Percentiles rank a stretch among this genome's conserved stretches.
Conservation (phyloP, 2,329 filamentous ascomycete genomes). For the Diplocarpon rosae region DNA sequence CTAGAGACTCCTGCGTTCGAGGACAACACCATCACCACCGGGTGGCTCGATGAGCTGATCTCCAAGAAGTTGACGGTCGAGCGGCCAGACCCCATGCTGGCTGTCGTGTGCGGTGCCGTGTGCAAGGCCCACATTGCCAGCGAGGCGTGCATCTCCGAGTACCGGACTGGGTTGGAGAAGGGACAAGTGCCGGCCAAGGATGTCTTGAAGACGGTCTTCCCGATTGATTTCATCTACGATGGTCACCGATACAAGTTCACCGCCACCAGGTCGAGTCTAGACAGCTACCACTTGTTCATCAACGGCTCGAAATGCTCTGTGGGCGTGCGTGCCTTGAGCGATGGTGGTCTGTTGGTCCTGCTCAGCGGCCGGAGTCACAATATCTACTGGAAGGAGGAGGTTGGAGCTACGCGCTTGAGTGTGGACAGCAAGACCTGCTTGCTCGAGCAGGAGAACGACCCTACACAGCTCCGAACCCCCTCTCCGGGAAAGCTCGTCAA, state of each 20-base stretch:
- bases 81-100: constrained; percentile 83
- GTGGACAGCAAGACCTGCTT: constrained; percentile 98
- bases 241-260: constrained; percentile 96
- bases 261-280: constrained; percentile 77
- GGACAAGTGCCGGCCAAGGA: constrained; percentile 96
- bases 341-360: constrained; percentile 85
- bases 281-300: constrained; percentile 97
- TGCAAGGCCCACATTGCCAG: constrained; percentile 94
- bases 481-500: constrained; percentile 97
- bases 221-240: constrained; percentile 97
- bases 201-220: constrained; percentile 93
- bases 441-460: constrained; percentile 97
- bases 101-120: constrained; percentile 89
- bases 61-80: constrained; percentile 95
- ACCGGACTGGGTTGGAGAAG: constrained; percentile 82
- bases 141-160: constrained; percentile 78
- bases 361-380: constrained; percentile 92
- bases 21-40: constrained; percentile 97
- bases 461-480: constrained; percentile 88
- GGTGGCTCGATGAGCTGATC: constrained; percentile 97
- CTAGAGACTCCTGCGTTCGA: constrained; percentile 97
- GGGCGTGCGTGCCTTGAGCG: constrained; percentile 82
- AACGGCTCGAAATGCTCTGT: constrained; percentile 95
- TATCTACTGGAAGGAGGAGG: constrained; percentile 99
- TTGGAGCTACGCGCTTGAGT: constrained; percentile 86